Evolutionary conservation across 345 rosid genomes (phyloP).

Genomic region (Citrus unshiu): DNA sequence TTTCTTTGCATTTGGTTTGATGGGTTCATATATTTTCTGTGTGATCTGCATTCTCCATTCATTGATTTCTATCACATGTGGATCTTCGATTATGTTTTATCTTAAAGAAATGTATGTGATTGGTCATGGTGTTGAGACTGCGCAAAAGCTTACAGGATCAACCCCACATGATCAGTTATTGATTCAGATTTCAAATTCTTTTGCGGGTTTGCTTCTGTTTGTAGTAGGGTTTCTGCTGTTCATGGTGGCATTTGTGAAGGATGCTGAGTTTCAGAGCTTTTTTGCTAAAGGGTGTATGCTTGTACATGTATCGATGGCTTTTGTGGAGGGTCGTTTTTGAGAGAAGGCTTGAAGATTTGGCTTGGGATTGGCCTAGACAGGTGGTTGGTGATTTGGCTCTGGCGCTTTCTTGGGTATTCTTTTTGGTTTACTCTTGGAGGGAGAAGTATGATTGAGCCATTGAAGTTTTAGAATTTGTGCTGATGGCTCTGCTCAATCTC

Average conservation of each 20-base stretch:
- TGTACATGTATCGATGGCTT: constrained; percentile 36
- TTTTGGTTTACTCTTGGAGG: constrained; percentile 32
- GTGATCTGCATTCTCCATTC: constrained; percentile 41
- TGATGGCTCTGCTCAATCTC: neutral
- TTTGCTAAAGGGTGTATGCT: constrained; percentile 40
- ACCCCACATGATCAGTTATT: constrained; percentile 37
- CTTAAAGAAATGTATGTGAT: constrained; percentile 29
- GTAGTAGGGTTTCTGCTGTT: constrained; percentile 31
- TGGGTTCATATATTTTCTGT: constrained; percentile 31
- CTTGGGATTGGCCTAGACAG: constrained; percentile 44
- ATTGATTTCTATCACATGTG: constrained; percentile 22
- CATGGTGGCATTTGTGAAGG: constrained; percentile 43
- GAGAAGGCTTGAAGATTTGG: constrained; percentile 42
- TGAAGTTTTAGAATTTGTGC: neutral
- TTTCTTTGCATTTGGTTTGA: constrained; percentile 1
- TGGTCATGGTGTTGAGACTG: constrained; percentile 33
- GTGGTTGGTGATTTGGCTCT: constrained; percentile 32
- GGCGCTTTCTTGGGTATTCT: constrained; percentile 44
- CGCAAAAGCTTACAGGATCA: constrained; percentile 34
- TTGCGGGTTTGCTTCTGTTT: constrained; percentile 39
- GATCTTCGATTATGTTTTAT: constrained; percentile 39
- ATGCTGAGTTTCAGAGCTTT: constrained; percentile 30
- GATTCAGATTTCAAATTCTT: constrained; percentile 40
- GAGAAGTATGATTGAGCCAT: constrained; percentile 35
- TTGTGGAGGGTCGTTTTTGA: constrained; percentile 40